Conservation (phyloP, 805 yeast genomes). For the Clavispora fructus region DNA sequence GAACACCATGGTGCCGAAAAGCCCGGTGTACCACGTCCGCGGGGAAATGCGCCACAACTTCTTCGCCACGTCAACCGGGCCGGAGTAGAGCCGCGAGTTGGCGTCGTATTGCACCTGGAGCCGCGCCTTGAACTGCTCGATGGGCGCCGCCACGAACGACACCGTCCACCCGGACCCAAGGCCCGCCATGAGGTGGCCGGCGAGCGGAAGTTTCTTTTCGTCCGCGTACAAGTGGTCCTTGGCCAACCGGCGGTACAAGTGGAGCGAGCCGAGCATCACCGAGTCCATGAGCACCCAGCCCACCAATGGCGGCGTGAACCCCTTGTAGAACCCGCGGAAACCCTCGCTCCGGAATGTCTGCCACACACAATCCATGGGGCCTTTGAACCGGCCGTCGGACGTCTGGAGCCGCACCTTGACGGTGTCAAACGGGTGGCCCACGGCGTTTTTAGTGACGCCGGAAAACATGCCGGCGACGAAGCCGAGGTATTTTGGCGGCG, state of each 20-base stretch:
- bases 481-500: conserved; percentile 58
- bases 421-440: conserved; percentile 92
- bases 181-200: conserved; percentile 71
- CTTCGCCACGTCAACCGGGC: conserved; percentile 73
- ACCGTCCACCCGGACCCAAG: conserved; percentile 91
- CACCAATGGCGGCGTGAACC: conserved; percentile 86
- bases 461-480: conserved; percentile 86
- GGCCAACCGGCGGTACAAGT: conserved; percentile 64
- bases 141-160: conserved; percentile 92
- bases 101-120: conserved; percentile 88
- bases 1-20: conserved; percentile 81
- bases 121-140: conserved; percentile 83
- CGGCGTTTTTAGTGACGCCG: conserved; percentile 81
- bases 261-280: conserved; percentile 82
- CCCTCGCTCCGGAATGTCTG: conserved; percentile 77
- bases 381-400: conserved; percentile 55
- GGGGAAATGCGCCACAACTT: conserved; percentile 60
- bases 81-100: conserved; percentile 56
- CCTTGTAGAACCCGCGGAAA: conserved; percentile 72
- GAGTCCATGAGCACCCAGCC: conserved; percentile 96
- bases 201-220: conserved; percentile 60
- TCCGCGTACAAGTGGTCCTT: conserved; percentile 60
- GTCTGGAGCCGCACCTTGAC: conserved; percentile 83
- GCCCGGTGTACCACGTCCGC: conserved; percentile 59
- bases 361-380: conserved; percentile 75